Conservation (phyloP, 2,329 filamentous ascomycete genomes). For the Fusarium buharicum region DNA sequence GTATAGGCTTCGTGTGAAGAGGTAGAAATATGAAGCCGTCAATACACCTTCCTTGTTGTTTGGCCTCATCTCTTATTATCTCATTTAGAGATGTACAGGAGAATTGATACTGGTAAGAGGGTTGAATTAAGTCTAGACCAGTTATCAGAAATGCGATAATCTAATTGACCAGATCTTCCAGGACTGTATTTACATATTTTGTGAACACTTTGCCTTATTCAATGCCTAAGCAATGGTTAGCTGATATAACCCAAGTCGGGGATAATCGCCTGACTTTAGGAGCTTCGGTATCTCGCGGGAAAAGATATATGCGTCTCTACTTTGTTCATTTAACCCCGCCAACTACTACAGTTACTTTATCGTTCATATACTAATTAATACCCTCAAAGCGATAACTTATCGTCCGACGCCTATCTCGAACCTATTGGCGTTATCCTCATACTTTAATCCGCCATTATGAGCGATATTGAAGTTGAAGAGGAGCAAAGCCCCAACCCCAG, state of each 20-base stretch:
- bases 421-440: constrained; percentile 15
- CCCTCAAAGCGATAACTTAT: not conserved
- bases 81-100: not conserved
- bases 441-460: constrained; percentile 30
- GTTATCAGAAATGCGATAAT: not conserved
- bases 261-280: constrained; percentile 38
- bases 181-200: not conserved
- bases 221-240: constrained; percentile 16
- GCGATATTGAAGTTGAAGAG: constrained; percentile 35
- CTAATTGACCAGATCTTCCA: not conserved
- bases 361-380: not conserved
- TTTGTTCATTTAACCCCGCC: constrained; percentile 16
- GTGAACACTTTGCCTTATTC: constrained; percentile 1
- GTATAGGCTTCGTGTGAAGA: not conserved
- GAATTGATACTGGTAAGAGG: too few species aligned
- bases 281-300: constrained; percentile 12
- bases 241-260: constrained; percentile 22
- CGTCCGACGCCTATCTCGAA: not conserved
- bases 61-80: not conserved
- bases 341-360: not conserved
- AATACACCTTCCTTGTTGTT: constrained; percentile 10
- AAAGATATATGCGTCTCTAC: constrained; percentile 29
- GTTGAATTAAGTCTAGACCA: not conserved
- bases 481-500: constrained; percentile 44
- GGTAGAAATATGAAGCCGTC: not conserved